Conservation (phyloP, 345 rosid species). For the Euphorbia peplus region DNA sequence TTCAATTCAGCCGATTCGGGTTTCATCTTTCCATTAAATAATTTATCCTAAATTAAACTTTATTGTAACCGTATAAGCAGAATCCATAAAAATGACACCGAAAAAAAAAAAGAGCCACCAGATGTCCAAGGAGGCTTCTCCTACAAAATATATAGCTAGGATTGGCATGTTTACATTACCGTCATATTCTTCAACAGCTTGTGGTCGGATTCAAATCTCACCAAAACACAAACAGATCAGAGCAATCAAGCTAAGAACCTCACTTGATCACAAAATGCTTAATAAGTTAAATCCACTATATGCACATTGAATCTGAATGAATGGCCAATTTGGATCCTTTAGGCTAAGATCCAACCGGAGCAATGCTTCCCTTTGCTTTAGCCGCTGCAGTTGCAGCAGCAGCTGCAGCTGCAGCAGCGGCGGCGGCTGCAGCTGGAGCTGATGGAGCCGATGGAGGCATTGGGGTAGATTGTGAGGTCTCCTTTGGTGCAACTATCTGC, state of each 20-base stretch:
- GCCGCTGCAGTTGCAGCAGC: slow-evolving; percentile 73
- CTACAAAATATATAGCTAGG: slow-evolving; percentile 13
- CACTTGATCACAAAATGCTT: slow-evolving; percentile 6
- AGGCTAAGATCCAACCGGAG: slow-evolving; percentile 76
- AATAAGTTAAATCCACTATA: slow-evolving; percentile 20
- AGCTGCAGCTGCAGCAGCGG: slow-evolving; percentile 49
- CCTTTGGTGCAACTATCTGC: slow-evolving; percentile 42
- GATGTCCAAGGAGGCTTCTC: slow-evolving; percentile 1
- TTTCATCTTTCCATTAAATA: not conserved
- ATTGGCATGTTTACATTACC: slow-evolving; percentile 7
- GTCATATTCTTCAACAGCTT: slow-evolving; percentile 20
- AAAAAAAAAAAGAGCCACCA: not conserved
- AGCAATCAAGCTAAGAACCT: slow-evolving; percentile 23
- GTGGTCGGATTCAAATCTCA: slow-evolving; percentile 15
- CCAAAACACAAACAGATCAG: slow-evolving; percentile 17
- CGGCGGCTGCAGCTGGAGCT: slow-evolving; percentile 63
- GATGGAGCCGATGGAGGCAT: slow-evolving; percentile 69
- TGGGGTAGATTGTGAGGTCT: slow-evolving; percentile 50
- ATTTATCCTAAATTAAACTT: slow-evolving; percentile 3
- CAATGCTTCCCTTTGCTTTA: slow-evolving; percentile 67
- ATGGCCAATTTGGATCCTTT: slow-evolving; percentile 9
- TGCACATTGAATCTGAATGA: slow-evolving; percentile 28
- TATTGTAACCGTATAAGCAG: slow-evolving; percentile 5
- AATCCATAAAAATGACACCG: not conserved
- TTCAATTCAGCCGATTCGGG: too few relatives aligned